Conservation (phyloP, 352 stramenopile genomes). For the Elongisporangium undulatum region DNA sequence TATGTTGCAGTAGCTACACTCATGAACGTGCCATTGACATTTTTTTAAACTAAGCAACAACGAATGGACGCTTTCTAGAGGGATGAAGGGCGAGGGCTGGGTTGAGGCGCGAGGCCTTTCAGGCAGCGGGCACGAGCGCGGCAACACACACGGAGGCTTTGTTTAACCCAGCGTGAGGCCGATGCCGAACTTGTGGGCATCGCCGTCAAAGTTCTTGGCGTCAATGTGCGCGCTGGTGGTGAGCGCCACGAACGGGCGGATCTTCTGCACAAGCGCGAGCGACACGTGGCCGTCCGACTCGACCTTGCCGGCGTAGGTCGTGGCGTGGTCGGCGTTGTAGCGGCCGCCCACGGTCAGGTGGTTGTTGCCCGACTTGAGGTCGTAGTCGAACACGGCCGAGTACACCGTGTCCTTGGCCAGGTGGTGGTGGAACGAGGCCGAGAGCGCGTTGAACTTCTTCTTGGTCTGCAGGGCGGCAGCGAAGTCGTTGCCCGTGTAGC, state of each 20-base stretch:
- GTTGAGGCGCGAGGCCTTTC: neutral
- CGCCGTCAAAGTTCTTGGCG: slow-evolving; percentile 89
- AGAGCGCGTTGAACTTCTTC: slow-evolving; percentile 84
- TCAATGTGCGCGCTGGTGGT: slow-evolving; percentile 85
- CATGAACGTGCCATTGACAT: neutral
- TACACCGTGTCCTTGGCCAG: slow-evolving; percentile 82
- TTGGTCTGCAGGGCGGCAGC: slow-evolving; percentile 76
- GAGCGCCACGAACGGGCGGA: slow-evolving; percentile 78
- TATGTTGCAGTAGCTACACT: neutral
- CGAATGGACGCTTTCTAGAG: neutral
- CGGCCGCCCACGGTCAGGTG: slow-evolving; percentile 74
- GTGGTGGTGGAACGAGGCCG: slow-evolving; percentile 80
- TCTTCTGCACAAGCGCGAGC: slow-evolving; percentile 82
- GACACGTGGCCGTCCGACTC: slow-evolving; percentile 86
- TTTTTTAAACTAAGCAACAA: neutral
- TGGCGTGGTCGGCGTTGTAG: slow-evolving; percentile 79
- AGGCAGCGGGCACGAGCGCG: neutral
- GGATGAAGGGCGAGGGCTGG: neutral
- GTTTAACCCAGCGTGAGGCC: slow-evolving; percentile 83
- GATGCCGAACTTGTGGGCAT: slow-evolving; percentile 90
- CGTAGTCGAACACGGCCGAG: slow-evolving; percentile 86
- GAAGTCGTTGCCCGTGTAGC: slow-evolving; percentile 76
- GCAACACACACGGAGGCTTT: neutral
- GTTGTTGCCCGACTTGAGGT: slow-evolving; percentile 84
- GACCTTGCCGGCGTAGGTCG: slow-evolving; percentile 83